Evolutionary conservation across 345 rosid species (phyloP).

Genomic region (Cardamine occulta): DNA sequence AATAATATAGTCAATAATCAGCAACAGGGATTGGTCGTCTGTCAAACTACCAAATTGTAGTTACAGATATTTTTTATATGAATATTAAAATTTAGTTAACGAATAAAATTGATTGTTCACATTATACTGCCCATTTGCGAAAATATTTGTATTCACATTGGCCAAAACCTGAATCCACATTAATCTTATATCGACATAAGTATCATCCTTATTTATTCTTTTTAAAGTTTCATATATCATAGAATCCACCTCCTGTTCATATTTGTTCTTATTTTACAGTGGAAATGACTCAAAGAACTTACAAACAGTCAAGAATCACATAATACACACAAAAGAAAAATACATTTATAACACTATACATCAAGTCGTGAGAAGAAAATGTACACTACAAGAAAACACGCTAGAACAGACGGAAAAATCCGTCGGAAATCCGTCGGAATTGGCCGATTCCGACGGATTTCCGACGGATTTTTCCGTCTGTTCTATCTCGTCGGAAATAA

Average conservation of each 20-base stretch:
- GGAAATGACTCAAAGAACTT: background rate
- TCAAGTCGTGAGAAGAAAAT: background rate
- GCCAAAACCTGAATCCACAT: background rate
- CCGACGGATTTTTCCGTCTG: too few species aligned
- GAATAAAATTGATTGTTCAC: background rate
- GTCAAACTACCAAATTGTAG: background rate
- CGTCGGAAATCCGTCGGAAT: too few species aligned
- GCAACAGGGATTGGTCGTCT: background rate
- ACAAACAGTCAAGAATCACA: background rate
- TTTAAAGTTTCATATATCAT: background rate
- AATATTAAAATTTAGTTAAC: background rate
- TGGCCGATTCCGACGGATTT: too few species aligned
- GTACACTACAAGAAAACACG: too few species aligned
- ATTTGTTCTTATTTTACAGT: background rate
- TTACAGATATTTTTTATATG: background rate
- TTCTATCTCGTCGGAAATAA: too few species aligned
- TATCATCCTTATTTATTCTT: background rate
- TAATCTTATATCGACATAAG: background rate
- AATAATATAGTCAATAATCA: background rate
- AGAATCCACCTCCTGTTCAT: background rate
- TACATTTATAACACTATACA: slow-evolving; percentile 1
- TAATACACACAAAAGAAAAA: background rate
- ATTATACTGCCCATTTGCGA: background rate
- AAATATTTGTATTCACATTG: background rate
- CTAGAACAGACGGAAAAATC: too few species aligned